These are phyloP conservation scores for Populus hybrid DNA, from an alignment of 441 rosid species.

Conservation along the genomic window DNA sequence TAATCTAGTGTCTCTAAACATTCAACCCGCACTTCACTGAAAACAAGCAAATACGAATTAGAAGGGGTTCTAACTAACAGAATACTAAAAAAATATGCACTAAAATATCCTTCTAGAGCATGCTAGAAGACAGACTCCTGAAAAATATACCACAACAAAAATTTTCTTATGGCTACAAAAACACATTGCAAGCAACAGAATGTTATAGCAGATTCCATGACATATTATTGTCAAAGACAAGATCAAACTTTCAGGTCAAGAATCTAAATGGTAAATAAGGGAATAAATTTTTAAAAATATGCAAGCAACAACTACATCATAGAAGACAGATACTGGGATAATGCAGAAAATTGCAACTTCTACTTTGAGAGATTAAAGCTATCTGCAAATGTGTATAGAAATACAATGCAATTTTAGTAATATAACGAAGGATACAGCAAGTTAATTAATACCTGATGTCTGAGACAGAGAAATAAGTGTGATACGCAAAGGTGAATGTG, in stretches of 20 bases:
- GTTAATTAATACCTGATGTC: constrained; percentile 61
- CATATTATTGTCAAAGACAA: neutral
- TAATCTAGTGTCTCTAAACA: constrained; percentile 89
- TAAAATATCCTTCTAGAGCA: neutral
- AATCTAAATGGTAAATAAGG: neutral
- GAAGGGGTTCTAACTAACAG: neutral
- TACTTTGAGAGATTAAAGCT: constrained; percentile 61
- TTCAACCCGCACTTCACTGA: constrained; percentile 93
- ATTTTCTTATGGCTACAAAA: neutral
- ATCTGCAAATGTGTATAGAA: constrained; percentile 79
- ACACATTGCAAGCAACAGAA: neutral
- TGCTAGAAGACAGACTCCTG: too few relatives aligned
- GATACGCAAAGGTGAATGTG: constrained; percentile 88
- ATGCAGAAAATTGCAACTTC: neutral
- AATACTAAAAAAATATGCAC: too few relatives aligned
- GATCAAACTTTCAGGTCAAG: neutral
- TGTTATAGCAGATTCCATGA: neutral
- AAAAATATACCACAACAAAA: neutral
- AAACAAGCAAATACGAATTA: constrained; percentile 17
- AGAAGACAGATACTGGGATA: neutral
- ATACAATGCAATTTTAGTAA: constrained; percentile 14
- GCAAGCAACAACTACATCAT: neutral
- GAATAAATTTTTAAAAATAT: neutral
- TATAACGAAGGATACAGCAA: neutral
- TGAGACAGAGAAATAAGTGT: constrained; percentile 83